Evolutionary conservation across 768 basidiomycete species (phyloP).

Genomic region (Strobilomyces confusus): DNA sequence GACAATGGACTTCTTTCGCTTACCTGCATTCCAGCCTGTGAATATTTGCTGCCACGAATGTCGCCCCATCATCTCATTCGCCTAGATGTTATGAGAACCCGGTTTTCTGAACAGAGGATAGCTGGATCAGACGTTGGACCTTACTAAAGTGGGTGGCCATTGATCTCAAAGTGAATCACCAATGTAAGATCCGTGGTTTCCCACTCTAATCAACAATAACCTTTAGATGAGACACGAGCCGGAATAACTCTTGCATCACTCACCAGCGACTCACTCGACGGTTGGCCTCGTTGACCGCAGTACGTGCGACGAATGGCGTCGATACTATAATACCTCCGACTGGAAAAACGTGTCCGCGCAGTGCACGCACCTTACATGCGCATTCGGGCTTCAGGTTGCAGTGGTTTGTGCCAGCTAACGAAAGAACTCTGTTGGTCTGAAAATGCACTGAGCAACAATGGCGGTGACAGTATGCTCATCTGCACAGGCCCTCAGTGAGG

Average conservation of each 20-base stretch:
- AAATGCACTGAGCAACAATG: too few species aligned
- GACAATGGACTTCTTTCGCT: slow-evolving; percentile 5
- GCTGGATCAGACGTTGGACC: not conserved
- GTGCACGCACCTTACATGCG: not conserved
- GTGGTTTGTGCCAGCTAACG: too few species aligned
- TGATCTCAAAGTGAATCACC: not conserved
- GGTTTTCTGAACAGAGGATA: not conserved
- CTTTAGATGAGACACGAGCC: not conserved
- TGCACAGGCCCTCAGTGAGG: too few species aligned
- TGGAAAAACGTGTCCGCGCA: not conserved
- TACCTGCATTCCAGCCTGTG: slow-evolving; percentile 1
- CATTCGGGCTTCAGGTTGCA: not conserved
- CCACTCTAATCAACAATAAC: not conserved
- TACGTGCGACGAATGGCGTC: not conserved
- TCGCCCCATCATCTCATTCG: not conserved
- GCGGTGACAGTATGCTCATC: too few species aligned
- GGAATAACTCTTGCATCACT: not conserved
- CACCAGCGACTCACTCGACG: not conserved
- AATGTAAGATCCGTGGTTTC: not conserved
- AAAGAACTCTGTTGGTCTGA: too few species aligned
- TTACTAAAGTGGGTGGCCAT: not conserved
- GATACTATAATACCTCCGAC: not conserved
- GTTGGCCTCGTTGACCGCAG: not conserved
- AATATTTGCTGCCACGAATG: not conserved
- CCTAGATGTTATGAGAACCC: not conserved